Percentiles rank a stretch among this genome's conserved stretches.
phyloP scores from a whole-genome alignment of 495 filamentous ascomycete species.

The Cudoniella acicularis region DNA sequence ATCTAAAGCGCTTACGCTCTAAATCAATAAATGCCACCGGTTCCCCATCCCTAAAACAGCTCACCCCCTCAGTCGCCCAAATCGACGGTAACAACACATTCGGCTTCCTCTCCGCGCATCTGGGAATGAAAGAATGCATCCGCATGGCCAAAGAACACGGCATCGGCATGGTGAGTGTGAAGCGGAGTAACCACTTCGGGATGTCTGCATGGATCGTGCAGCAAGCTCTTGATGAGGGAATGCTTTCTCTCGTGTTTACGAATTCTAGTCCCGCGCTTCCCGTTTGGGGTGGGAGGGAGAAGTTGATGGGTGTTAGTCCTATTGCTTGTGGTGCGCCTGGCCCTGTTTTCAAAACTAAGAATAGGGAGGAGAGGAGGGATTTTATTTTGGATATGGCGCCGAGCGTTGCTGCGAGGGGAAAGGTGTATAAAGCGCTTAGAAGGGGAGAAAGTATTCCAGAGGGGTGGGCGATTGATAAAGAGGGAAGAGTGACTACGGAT shows the following conservation, averaged over 20 bases:
- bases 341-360: no score
- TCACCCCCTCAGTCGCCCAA: slow-evolving; percentile 62
- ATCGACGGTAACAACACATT: slow-evolving; percentile 73
- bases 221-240: slow-evolving; percentile 65
- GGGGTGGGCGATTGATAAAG: slow-evolving; percentile 70
- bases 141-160: slow-evolving; percentile 61
- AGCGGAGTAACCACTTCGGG: slow-evolving; percentile 76
- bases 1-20: slow-evolving; percentile 66
- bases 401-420: slow-evolving; percentile 66
- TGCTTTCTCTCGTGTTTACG: slow-evolving; percentile 77
- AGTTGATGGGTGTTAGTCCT: slow-evolving; percentile 71
- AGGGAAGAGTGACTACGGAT: slow-evolving; percentile 67
- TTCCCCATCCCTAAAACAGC: slow-evolving; percentile 48
- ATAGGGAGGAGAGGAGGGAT: slow-evolving; percentile 30
- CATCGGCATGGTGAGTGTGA: slow-evolving; percentile 69
- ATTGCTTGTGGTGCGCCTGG: slow-evolving; percentile 73
- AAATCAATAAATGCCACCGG: slow-evolving; percentile 58
- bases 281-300: slow-evolving; percentile 63
- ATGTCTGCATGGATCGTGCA: slow-evolving; percentile 77
- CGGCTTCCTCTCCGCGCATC: slow-evolving; percentile 63
- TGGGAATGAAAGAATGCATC: slow-evolving; percentile 60
- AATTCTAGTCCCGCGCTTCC: slow-evolving; percentile 74
- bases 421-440: slow-evolving; percentile 70
- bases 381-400: slow-evolving; percentile 83
- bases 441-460: slow-evolving; percentile 69